Evolutionary conservation across 768 basidiomycete genomes (phyloP), one percentile per base, ranked within the genome.

Genomic region (Boletus fagicola): DNA sequence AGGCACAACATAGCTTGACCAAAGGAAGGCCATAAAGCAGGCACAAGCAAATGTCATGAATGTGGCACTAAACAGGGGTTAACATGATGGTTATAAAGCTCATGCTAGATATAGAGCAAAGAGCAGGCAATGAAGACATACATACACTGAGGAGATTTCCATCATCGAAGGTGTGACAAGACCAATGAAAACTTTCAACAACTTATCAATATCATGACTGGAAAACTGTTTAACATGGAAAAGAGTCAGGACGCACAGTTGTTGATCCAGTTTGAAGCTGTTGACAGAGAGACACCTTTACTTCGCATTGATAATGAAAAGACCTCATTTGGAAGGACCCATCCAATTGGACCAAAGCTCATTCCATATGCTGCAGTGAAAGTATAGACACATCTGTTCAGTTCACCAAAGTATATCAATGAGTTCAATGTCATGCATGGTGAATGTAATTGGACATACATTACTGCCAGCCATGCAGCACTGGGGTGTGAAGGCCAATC

Each of bases 211-310:
- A 51, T 45, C 49, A 48, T 49, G 22, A 13, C 9, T 11, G 20
- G 30, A 28, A 13, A 9, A 42, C 3, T 54, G 18, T 33, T 36
- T 16, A 12, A 24, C 15, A 45, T 2, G 22, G 28, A 9, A 54
- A 39, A 33, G 28, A 16, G 40, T 36, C 0, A 22, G 53, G 15
- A 71, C 79, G 2, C 49, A 86, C 87, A 93, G 57, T 93, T 93
- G 65, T 92, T 92, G 26, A 82, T 63, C 91, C 91, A 93, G 62
- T 90, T 90, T n/a, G 87, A 89, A 3, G 90, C 87, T 2, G 92
- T 93, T 20, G 90, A 85, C 22, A 95, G 65, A 24, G 91, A 83
- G 5, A 94, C 92, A 48, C 93, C 93, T 66, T 86, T 86, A 62
- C 88, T 87, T 59, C 92, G 78, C 74, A 90, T 79, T 3, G 88